Evolutionary conservation across 441 rosid genomes (phyloP).

Genomic region (Bocquillonia castaneifolia): DNA sequence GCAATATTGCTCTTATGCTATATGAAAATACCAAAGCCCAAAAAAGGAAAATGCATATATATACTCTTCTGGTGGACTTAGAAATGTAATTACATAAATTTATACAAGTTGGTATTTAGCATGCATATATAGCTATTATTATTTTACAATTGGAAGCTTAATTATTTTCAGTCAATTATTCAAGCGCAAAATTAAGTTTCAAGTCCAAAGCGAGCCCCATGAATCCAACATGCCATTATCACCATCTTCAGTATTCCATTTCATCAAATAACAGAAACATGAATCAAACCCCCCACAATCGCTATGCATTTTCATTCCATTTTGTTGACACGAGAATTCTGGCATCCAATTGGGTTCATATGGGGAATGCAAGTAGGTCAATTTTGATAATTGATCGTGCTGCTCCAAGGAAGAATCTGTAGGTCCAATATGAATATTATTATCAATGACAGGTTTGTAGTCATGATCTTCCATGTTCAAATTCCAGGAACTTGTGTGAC

Average conservation of each 20-base stretch:
- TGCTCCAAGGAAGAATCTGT: constrained; percentile 16
- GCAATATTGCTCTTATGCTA: no score
- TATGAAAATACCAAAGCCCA: no score
- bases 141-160: background rate
- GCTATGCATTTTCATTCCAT: constrained; percentile 23
- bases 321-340: constrained; percentile 32
- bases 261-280: constrained; percentile 19
- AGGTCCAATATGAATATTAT: background rate
- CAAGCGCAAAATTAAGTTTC: background rate
- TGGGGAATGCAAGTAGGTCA: constrained; percentile 40
- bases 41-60: no score
- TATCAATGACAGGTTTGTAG: constrained; percentile 11
- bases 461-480: constrained; percentile 15
- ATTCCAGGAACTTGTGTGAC: constrained; percentile 26
- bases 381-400: constrained; percentile 27
- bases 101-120: background rate
- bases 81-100: background rate
- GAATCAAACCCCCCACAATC: constrained; percentile 24
- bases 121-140: background rate
- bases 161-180: no score
- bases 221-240: constrained; percentile 34
- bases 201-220: constrained; percentile 44
- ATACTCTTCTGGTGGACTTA: no score
- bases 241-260: constrained; percentile 34
- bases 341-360: constrained; percentile 55